Conservation (phyloP, 768 basidiomycete genomes). For the Wakefieldia striispora region DNA sequence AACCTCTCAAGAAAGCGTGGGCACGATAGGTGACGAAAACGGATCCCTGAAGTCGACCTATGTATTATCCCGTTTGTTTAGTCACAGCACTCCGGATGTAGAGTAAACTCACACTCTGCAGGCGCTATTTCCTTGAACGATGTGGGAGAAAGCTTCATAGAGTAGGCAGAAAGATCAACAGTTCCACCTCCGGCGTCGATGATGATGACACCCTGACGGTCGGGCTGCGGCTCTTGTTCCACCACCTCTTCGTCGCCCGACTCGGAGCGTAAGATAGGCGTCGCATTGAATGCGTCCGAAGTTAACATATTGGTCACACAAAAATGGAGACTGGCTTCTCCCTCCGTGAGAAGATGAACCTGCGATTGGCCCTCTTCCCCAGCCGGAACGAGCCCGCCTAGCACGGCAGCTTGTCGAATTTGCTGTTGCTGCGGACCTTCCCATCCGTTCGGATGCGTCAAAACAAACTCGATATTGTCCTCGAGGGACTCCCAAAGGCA, state of each 20-base stretch:
- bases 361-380: conserved; percentile 36
- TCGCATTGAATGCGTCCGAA: conserved; percentile 21
- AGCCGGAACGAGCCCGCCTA: conserved; percentile 48
- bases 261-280: conserved; percentile 17
- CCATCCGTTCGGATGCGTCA: conserved; percentile 66
- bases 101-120: conserved; percentile 27
- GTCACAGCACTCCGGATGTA: too few relatives aligned
- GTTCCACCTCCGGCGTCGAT: conserved; percentile 51
- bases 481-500: conserved; percentile 44
- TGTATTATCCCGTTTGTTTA: too few relatives aligned
- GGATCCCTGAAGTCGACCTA: too few relatives aligned
- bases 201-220: conserved; percentile 37
- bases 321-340: conserved; percentile 53
- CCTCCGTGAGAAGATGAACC: conserved; percentile 57
- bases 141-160: conserved; percentile 37
- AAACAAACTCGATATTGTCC: conserved; percentile 44
- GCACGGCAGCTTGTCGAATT: conserved; percentile 50
- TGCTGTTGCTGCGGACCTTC: conserved; percentile 53
- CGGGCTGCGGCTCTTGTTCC: conserved; percentile 5
- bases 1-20: too few relatives aligned
- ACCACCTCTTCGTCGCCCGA: conserved; percentile 6
- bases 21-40: too few relatives aligned
- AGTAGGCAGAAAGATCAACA: conserved; percentile 39
- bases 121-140: conserved; percentile 36
- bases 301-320: conserved; percentile 47